Percentiles rank a stretch among this genome's conserved stretches.
Conservation (phyloP, 2,329 filamentous ascomycete species). For the Ophiognomonia clavigignenti-juglandacearum region DNA sequence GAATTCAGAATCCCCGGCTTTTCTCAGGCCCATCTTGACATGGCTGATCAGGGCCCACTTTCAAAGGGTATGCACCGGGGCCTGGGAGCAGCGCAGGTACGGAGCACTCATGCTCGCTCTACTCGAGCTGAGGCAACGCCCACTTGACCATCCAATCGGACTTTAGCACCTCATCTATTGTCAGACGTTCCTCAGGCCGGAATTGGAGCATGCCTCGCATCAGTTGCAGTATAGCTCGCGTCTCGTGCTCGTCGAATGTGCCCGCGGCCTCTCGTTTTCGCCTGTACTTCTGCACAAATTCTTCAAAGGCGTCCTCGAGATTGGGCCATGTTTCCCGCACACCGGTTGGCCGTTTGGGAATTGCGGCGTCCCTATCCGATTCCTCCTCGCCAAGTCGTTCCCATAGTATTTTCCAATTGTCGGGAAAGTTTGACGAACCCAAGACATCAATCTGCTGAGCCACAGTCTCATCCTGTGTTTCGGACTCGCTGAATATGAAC, state of each 20-base stretch:
- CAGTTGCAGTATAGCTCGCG: slow-evolving; percentile 21
- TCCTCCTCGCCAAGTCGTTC: not conserved
- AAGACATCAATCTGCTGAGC: slow-evolving; percentile 21
- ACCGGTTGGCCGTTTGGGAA: slow-evolving; percentile 3
- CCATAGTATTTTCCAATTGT: not conserved
- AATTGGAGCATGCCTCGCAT: slow-evolving; percentile 27
- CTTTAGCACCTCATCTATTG: slow-evolving; percentile 24
- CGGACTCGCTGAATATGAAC: slow-evolving; percentile 18
- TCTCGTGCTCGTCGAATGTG: not conserved
- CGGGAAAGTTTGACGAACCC: not conserved
- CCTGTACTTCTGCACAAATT: slow-evolving; percentile 21
- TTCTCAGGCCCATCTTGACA: no score
- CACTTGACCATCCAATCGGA: slow-evolving; percentile 32
- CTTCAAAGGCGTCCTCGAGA: slow-evolving; percentile 24
- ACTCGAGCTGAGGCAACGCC: slow-evolving; percentile 21
- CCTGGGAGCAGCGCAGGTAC: no score
- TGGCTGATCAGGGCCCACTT: no score
- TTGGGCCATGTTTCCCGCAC: slow-evolving; percentile 19
- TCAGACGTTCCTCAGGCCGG: slow-evolving; percentile 23
- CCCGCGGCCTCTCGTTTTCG: slow-evolving; percentile 11
- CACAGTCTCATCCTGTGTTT: slow-evolving; percentile 18
- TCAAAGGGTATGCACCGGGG: no score
- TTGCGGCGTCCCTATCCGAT: accelerated
- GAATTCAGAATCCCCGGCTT: no score
- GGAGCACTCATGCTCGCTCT: not conserved